Base-by-base conservation (phyloP, 192 early-diverging fungal species). In the Rhizophagus prolifer region DNA sequence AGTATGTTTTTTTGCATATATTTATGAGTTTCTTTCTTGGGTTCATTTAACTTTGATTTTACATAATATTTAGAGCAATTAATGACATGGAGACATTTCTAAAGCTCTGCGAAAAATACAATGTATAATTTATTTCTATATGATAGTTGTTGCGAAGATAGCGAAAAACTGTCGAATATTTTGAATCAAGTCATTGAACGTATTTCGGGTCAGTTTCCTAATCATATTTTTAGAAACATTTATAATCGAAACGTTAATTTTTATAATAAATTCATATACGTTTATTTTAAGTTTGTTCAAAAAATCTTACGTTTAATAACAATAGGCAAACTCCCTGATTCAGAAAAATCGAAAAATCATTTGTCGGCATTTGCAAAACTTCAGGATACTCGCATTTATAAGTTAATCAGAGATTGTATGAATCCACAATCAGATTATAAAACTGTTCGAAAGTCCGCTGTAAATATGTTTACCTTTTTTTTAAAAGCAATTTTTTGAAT, bases 391-490 rank as follows among this genome's bases (percentile, higher is more conserved):
- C 79, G 88, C 2, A 73, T 92, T n/a, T 91, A 92, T 72, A 83
- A 87, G 80, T 83, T 91, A 0, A 81, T 97, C 59, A 83, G 87
- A n/a, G 83, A 85, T 31, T 87, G 91, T 8, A 94, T 95, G 92
- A 85, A 91, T 74, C 88, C 89, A 25, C 78, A 81, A 16, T 86
- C 86, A 38, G 90, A 92, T 70, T 88, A 91, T 72, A 93, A 94
- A 77, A 74, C 88, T 14, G 87, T 97, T 30, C 81, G 89, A 58
- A 93, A 92, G 74, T 83, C 89, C 60, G 78, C 73, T 12, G 91
- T 92, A 74, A 8, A 14, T 79, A 72, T 50, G 21, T 58, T 58
- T 23, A 28, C n/a, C n/a, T 46, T 25, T 13, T 47, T 41, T 21
- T 25, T 30, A 65, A n/a, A 5, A 36, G 4, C 1, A 38, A 38